Percentiles rank a stretch among this genome's conserved stretches.
Evolutionary conservation across 2,329 filamentous ascomycete species (phyloP).

Genomic region (Phoma herbarum): DNA sequence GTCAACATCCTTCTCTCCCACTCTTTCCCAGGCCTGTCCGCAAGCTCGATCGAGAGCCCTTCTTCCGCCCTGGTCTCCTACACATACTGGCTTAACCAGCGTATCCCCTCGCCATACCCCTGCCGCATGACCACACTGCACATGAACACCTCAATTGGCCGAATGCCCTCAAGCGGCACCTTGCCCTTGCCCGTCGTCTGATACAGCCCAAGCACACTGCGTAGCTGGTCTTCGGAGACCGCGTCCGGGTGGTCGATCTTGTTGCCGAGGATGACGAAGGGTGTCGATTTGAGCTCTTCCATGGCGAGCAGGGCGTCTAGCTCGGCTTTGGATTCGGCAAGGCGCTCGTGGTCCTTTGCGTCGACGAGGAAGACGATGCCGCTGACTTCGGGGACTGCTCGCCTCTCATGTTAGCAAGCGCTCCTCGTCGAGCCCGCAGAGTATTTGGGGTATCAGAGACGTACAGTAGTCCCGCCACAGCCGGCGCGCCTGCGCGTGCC

Average conservation of each 20-base stretch:
- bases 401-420: neutral
- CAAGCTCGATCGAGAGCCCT: neutral
- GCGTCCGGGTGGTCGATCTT: constrained; percentile 99
- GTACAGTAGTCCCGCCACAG: constrained; percentile 53
- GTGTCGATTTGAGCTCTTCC: constrained; percentile 96
- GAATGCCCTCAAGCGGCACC: constrained; percentile 49
- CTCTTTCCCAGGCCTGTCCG: neutral
- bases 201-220: constrained; percentile 90
- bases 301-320: constrained; percentile 92
- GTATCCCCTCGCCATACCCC: constrained; percentile 60
- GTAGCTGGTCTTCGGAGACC: constrained; percentile 92
- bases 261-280: constrained; percentile 96
- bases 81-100: constrained; percentile 55
- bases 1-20: constrained; percentile 1
- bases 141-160: constrained; percentile 89
- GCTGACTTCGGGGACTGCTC: constrained; percentile 50
- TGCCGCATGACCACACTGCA: constrained; percentile 99
- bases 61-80: constrained; percentile 24
- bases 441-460: neutral
- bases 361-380: constrained; percentile 98
- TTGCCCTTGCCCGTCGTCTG: constrained; percentile 62
- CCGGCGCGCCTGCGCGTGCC: constrained; percentile 52
- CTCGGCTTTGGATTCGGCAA: constrained; percentile 94
- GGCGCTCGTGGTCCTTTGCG: constrained; percentile 95
- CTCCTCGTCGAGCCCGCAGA: neutral